Base-by-base conservation (phyloP, 768 basidiomycete genomes). In the Panaeolus cyanescens region DNA sequence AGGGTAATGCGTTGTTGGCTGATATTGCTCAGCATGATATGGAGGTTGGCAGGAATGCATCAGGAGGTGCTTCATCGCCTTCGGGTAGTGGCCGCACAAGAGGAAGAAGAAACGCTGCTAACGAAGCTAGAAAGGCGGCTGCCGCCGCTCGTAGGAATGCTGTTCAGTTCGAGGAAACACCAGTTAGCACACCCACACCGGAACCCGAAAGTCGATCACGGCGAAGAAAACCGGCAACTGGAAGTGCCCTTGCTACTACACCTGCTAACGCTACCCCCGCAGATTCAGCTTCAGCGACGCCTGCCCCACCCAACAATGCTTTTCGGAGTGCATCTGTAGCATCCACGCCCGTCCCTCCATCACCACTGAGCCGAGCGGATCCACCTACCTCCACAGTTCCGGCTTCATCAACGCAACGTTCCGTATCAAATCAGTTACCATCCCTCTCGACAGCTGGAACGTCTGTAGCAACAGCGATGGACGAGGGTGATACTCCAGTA, bases 21-120 rank as follows among this genome's bases (percentile, higher is more conserved):
- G 93, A 95, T 73, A 94, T 96, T 62, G 81, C 86, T 54, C 82
- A 87, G 73, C 90, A 91, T 65, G 91, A 92, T 71, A 88, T 80
- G 55, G 82, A 84, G 63, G 78, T 85, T 17, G 71, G 78, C 61
- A 63, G 69, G 19, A 50, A 50, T 28, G 68, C 63, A n/a, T 56
- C 62, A n/a, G 59, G 55, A 10, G 59, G 69, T 7, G 64, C 61
- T 1, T 75, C 80, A 15, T 69, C 76, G 15, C 72, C 78, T 7
- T 70, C 74, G 54, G 68, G 68, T n/a, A 76, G 73, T 12, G 73
- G 78, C 10, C 65, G 73, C 33, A 77, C 73, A 64, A 72, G 84
- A 59, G 80, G 82, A 32, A 79, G 78, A 59, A 79, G 80, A 68
- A 70, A 70, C 1, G 65, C 70, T 36, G 63, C 68, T 22, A 64